Evolutionary conservation across 306 rosid genomes (phyloP), one percentile per base, ranked within the genome.

Genomic region (Cucurbita argyrosperma): DNA sequence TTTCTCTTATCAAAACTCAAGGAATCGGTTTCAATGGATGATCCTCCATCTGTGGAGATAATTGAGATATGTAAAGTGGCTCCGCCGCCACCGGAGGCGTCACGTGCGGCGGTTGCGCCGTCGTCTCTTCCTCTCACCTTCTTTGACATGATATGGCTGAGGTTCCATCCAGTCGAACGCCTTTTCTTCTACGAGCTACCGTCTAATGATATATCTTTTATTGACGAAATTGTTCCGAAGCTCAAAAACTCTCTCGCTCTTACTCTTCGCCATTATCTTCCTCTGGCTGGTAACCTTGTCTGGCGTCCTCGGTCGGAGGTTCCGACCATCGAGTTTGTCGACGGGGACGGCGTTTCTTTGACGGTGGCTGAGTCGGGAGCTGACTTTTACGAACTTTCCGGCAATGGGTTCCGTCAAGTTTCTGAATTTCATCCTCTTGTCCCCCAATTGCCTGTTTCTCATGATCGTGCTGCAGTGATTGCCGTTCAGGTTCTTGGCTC

Each of bases 81-180:
- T 64, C 85, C 85, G 12, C 83, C 87, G 9, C 64, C 4, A 74
- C 74, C 3, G 30, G 4, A 62, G 16, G 6, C 16, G 3, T 30
- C 35, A 30, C 4, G 35, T 30, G 3, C 75, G 47, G 76, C 76
- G 7, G 39, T 69, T 4, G 52, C 75, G 64, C 50, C 67, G 1
- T 5, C 3, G 0, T 61, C 82, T 53, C 80, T 84, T 45, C 82
- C 78, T 1, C 82, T 79, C 30, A 81, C 82, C 6, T 82, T 79
- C 62, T 71, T 84, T 12, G 83, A 84, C 66, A 0, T 74, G 1
- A 57, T 65, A 38, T 79, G 80, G 82, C 42, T 59, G n/a, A 23
- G 43, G 3, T 21, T 74, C 4, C 21, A 3, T 67, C 81, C 77
- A 1, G 6, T 57, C 10, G 46, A 74, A 56, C 75, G 83, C 38